Evolutionary conservation across 768 basidiomycete genomes (phyloP).

Genomic region (Nidularia pulvinata): DNA sequence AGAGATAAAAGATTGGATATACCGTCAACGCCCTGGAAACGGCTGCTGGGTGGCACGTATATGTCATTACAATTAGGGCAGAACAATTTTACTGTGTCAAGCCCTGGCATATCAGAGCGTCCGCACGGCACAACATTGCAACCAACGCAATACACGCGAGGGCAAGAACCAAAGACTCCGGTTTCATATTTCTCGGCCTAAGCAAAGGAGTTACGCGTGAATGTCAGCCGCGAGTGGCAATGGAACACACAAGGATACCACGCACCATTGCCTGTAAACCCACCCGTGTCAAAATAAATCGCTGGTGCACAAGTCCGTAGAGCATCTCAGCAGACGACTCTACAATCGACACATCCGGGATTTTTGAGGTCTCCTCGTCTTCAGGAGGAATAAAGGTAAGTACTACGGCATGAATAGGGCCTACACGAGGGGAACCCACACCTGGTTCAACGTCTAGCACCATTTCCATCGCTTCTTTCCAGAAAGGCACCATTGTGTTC

Average conservation of each 20-base stretch:
- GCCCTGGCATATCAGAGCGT: constrained; percentile 91
- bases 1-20: constrained; percentile 16
- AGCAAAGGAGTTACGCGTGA: constrained; percentile 6
- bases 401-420: background rate
- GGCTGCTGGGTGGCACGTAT: constrained; percentile 92
- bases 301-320: constrained; percentile 97
- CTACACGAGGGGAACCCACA: constrained; percentile 34
- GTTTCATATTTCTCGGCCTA: constrained; percentile 97
- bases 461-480: constrained; percentile 99
- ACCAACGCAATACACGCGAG: constrained; percentile 91
- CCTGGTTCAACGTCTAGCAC: constrained; percentile 99
- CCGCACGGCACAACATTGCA: constrained; percentile 94
- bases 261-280: constrained; percentile 94
- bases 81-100: constrained; percentile 97
- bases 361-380: constrained; percentile 94
- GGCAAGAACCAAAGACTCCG: constrained; percentile 90
- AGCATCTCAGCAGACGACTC: constrained; percentile 97
- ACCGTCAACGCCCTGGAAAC: constrained; percentile 97
- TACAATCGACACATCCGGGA: constrained; percentile 98
- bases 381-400: constrained; percentile 18
- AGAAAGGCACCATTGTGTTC: constrained; percentile 96
- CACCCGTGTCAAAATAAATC: constrained; percentile 93
- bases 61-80: constrained; percentile 99
- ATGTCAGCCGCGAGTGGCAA: constrained; percentile 6
- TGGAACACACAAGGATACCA: constrained; percentile 8